These are phyloP conservation scores for Populus pruinosa DNA, from an alignment of 345 rosid genomes.

Conservation along the genomic window DNA sequence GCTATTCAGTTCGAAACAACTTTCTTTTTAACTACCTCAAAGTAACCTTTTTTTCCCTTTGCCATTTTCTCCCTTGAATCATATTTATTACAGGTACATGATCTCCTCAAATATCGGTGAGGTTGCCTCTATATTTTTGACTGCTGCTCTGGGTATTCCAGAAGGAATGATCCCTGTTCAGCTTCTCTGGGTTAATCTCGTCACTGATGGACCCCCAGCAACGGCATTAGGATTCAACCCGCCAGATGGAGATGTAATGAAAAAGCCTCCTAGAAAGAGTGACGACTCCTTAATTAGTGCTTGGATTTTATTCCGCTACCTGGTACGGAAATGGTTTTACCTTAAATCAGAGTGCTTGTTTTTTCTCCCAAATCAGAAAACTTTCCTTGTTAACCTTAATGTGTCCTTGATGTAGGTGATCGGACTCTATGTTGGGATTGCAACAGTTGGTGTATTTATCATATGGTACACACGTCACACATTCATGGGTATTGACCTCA, in stretches of 20 bases:
- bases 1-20: neutral
- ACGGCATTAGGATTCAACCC: slow-evolving; percentile 98
- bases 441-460: slow-evolving; percentile 88
- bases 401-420: slow-evolving; percentile 53
- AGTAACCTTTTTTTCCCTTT: neutral
- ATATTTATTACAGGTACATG: slow-evolving; percentile 69
- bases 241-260: slow-evolving; percentile 89
- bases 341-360: neutral
- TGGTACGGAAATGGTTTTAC: slow-evolving; percentile 40
- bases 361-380: neutral
- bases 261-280: slow-evolving; percentile 87
- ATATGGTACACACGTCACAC: slow-evolving; percentile 81
- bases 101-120: slow-evolving; percentile 97
- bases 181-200: slow-evolving; percentile 99
- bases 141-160: slow-evolving; percentile 97
- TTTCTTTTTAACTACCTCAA: neutral
- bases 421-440: slow-evolving; percentile 86
- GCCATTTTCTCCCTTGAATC: neutral
- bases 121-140: slow-evolving; percentile 91
- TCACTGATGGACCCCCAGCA: slow-evolving; percentile 98
- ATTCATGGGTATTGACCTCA: slow-evolving; percentile 81
- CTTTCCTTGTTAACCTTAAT: neutral
- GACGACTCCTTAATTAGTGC: slow-evolving; percentile 84
- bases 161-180: slow-evolving; percentile 99
- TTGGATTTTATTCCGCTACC: slow-evolving; percentile 98